Conservation (phyloP, 2,329 filamentous ascomycete species). For the Neofusicoccum cordaticola region DNA sequence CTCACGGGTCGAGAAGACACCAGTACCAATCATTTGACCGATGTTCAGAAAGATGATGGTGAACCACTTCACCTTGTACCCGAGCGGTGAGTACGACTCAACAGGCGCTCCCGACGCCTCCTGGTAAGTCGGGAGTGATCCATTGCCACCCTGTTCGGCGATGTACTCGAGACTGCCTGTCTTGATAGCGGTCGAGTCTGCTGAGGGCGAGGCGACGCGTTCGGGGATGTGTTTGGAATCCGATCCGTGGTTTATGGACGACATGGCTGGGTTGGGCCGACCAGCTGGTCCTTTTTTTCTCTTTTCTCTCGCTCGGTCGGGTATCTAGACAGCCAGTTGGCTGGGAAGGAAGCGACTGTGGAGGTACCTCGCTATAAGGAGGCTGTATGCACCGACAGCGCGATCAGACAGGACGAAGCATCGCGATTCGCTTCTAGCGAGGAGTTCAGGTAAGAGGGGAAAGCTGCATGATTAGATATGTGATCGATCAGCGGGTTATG, state of each 20-base stretch:
- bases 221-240: neutral
- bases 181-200: constrained; percentile 17
- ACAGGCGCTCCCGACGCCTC: constrained; percentile 62
- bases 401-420: neutral
- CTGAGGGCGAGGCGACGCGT: constrained; percentile 6
- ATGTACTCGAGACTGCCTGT: constrained; percentile 46
- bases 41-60: constrained; percentile 61
- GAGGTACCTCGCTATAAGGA: too few species aligned
- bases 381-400: neutral
- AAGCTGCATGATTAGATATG: neutral
- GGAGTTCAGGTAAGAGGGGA: neutral
- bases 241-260: neutral
- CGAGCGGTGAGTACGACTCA: constrained; percentile 57
- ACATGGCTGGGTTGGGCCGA: neutral
- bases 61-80: constrained; percentile 55
- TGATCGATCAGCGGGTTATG: neutral
- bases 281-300: neutral
- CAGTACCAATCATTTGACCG: constrained; percentile 62
- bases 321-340: too few species aligned
- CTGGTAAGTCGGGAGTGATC: constrained; percentile 53
- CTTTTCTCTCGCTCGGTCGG: neutral
- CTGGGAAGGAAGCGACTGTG: too few species aligned
- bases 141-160: constrained; percentile 49
- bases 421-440: neutral
- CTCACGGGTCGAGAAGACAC: constrained; percentile 64